Conservation (phyloP, 2,329 filamentous ascomycete species). For the Arthroderma sp. region DNA sequence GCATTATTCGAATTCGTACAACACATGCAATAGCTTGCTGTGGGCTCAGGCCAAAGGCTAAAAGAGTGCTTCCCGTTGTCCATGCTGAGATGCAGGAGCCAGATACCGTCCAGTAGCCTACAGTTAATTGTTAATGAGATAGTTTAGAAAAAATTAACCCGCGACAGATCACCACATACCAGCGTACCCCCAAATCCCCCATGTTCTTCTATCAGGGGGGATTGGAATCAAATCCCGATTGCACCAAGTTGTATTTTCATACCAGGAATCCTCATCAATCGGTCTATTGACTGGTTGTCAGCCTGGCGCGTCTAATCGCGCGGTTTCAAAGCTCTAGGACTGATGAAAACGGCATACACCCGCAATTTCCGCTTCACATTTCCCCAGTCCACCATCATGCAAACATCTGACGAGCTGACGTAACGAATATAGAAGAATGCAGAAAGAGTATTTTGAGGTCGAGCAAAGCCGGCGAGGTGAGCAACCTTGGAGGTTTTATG, state of each 20-base stretch:
- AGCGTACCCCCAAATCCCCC: conserved; percentile 16
- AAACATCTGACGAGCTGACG: not conserved
- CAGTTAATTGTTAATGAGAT: conserved; percentile 1
- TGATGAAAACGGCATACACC: not conserved
- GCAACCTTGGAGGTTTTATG: not conserved
- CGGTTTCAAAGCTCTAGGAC: not conserved
- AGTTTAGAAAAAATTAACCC: not conserved
- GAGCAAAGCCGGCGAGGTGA: not conserved
- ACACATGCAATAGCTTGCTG: conserved; percentile 16
- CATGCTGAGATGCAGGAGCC: conserved; percentile 18
- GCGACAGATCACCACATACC: conserved; percentile 8
- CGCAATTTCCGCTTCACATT: conserved; percentile 12
- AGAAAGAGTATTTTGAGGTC: not conserved
- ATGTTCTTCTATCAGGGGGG: conserved; percentile 16
- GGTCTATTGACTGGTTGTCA: not conserved
- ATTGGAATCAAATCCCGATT: conserved; percentile 20
- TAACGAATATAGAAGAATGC: not conserved
- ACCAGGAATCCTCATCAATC: not conserved
- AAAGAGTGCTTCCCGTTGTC: conserved; percentile 17
- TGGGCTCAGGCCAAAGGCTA: conserved; percentile 15
- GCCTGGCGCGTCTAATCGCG: not conserved
- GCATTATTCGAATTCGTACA: conserved; percentile 4
- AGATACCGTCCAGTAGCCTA: conserved; percentile 20
- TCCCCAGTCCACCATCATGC: conserved; percentile 1
- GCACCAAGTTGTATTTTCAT: conserved; percentile 14